Conservation (phyloP, 1,284 basidiomycete species). For the Cerioporus squamosus region DNA sequence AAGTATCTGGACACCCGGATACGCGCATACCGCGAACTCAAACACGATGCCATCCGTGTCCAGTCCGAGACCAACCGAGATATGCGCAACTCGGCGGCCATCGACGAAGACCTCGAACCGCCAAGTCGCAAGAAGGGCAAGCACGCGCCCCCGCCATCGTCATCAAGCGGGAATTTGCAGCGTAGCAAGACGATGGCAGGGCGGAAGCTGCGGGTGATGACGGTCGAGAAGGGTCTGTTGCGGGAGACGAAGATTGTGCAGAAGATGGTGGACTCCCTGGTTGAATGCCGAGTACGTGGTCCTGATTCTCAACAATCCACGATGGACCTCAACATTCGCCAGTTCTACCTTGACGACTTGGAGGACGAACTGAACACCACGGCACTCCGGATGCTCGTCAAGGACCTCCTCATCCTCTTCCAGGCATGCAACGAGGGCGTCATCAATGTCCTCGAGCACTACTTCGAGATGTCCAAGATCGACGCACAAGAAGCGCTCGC, state of each 20-base stretch:
- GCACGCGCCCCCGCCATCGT: slow-evolving; percentile 6
- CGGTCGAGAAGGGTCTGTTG: slow-evolving; percentile 94
- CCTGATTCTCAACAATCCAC: background rate
- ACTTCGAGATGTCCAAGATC: slow-evolving; percentile 97
- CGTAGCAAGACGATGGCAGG: slow-evolving; percentile 82
- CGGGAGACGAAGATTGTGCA: slow-evolving; percentile 94
- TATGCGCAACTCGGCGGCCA: slow-evolving; percentile 63
- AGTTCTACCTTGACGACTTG: slow-evolving; percentile 95
- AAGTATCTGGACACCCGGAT: slow-evolving; percentile 91
- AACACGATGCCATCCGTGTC: slow-evolving; percentile 92
- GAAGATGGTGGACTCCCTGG: slow-evolving; percentile 83
- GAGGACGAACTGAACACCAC: slow-evolving; percentile 91
- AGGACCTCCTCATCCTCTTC: slow-evolving; percentile 94
- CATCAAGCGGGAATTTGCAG: slow-evolving; percentile 37
- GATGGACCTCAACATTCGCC: background rate
- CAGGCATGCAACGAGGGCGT: slow-evolving; percentile 98
- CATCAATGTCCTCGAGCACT: slow-evolving; percentile 97
- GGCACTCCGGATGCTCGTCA: slow-evolving; percentile 94
- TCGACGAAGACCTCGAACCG: slow-evolving; percentile 55
- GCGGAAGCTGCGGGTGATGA: slow-evolving; percentile 86
- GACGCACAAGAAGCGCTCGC: slow-evolving; percentile 88
- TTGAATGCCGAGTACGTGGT: slow-evolving; percentile 80
- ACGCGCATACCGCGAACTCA: slow-evolving; percentile 87
- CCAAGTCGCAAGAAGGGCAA: slow-evolving; percentile 28
- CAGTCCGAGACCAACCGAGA: slow-evolving; percentile 91